Evolutionary conservation across 495 filamentous ascomycete species (phyloP).

Genomic region (Apodospora peruviana): DNA sequence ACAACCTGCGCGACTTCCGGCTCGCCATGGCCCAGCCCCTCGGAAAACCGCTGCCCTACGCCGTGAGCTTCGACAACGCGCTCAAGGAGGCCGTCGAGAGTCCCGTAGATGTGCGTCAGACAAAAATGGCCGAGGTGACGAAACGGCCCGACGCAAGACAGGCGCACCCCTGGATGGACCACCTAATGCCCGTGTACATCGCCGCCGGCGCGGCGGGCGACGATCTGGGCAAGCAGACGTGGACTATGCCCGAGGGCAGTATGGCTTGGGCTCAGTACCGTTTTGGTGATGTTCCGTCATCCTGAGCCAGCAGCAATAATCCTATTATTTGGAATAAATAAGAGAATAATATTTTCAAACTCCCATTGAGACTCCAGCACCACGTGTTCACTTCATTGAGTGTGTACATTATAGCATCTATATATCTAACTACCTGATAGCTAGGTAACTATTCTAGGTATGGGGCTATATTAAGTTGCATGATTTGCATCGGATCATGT

Average conservation of each 20-base stretch:
- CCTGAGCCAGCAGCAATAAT: neutral
- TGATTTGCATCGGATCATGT: too few relatives aligned
- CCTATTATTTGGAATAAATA: neutral
- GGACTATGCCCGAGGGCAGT: constrained; percentile 60
- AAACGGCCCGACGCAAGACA: constrained; percentile 62
- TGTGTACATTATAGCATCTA: too few relatives aligned
- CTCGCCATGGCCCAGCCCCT: constrained; percentile 37
- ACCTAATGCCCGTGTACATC: constrained; percentile 74
- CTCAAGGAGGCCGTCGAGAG: constrained; percentile 64
- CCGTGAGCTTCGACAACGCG: constrained; percentile 71
- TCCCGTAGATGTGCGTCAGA: constrained; percentile 48
- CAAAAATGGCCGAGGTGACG: constrained; percentile 54
- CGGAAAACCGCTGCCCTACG: constrained; percentile 52
- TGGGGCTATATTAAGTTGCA: too few relatives aligned
- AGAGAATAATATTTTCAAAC: neutral
- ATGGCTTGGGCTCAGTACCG: constrained; percentile 73
- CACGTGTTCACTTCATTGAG: too few relatives aligned
- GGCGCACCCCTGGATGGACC: constrained; percentile 75
- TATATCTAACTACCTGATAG: too few relatives aligned
- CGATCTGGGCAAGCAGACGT: constrained; percentile 56
- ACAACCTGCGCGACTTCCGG: constrained; percentile 68
- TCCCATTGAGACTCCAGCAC: too few relatives aligned
- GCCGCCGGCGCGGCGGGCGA: constrained; percentile 64
- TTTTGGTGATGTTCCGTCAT: constrained; percentile 57
- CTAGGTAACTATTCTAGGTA: too few relatives aligned